Evolutionary conservation across 495 filamentous ascomycete species (phyloP).

Genomic region (Podospora pseudopauciseta): DNA sequence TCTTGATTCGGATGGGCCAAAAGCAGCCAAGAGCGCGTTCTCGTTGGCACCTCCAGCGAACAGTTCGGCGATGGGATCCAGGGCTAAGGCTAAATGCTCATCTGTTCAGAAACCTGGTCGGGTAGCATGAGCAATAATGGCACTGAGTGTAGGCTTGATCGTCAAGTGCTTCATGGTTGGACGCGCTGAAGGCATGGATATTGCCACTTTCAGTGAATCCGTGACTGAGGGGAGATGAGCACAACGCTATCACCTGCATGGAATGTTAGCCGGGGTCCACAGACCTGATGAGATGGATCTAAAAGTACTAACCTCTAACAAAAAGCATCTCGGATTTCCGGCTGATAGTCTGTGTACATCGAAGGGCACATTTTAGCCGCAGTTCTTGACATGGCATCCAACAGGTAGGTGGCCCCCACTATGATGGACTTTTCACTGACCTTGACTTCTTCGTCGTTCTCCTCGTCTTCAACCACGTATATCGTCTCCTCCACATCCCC

Average conservation of each 20-base stretch:
- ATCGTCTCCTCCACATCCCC: conserved; percentile 97
- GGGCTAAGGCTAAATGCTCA: neutral
- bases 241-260: conserved; percentile 86
- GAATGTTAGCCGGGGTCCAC: conserved; percentile 2
- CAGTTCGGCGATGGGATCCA: neutral
- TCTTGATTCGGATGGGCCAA: neutral
- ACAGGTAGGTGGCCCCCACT: neutral
- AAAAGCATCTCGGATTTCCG: conserved; percentile 99
- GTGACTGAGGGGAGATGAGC: conserved; percentile 75
- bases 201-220: conserved; percentile 21
- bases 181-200: neutral
- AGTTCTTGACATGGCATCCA: neutral
- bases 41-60: neutral
- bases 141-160: neutral
- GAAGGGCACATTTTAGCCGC: neutral
- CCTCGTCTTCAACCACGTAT: conserved; percentile 79
- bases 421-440: conserved; percentile 11
- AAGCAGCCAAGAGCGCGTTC: neutral
- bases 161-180: neutral
- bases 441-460: conserved; percentile 56
- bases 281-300: neutral
- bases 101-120: neutral
- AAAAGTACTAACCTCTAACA: conserved; percentile 69
- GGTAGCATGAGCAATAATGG: too few relatives aligned
- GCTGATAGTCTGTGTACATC: conserved; percentile 66